These are phyloP conservation scores for Claviceps capensis DNA, from an alignment of 2,329 filamentous ascomycete species.

Conservation along the genomic window DNA sequence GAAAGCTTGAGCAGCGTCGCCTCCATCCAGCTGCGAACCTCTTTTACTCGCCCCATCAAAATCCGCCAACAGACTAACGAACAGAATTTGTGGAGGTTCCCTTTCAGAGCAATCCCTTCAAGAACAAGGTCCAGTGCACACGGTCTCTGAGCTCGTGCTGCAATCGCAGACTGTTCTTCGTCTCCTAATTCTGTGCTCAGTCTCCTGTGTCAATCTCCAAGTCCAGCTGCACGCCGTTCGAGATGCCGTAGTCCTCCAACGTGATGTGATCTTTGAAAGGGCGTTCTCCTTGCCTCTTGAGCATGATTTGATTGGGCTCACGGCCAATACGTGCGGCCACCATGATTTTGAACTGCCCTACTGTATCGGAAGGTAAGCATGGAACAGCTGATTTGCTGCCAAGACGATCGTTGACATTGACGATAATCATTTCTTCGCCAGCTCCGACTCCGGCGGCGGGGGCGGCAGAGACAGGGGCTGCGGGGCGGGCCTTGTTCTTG, in stretches of 20 bases:
- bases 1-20: background rate
- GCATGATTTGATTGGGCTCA: constrained; percentile 77
- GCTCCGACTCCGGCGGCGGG: constrained; percentile 14
- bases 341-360: constrained; percentile 80
- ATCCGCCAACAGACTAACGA: background rate
- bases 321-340: constrained; percentile 81
- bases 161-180: background rate
- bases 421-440: constrained; percentile 77
- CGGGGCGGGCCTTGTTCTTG: constrained; percentile 17
- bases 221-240: constrained; percentile 66
- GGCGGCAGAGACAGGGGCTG: constrained; percentile 9
- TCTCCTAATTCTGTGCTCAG: constrained; percentile 18
- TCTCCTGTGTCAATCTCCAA: constrained; percentile 49
- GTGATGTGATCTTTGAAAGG: constrained; percentile 88
- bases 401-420: constrained; percentile 87
- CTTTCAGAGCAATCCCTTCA: no score
- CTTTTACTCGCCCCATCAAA: background rate
- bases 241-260: constrained; percentile 85
- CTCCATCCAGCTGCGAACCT: background rate
- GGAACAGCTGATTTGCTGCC: constrained; percentile 93
- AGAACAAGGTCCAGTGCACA: no score
- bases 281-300: constrained; percentile 82
- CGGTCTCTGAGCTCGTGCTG: no score
- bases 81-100: background rate
- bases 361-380: constrained; percentile 70